Evolutionary conservation across 306 rosid species (phyloP), one percentile per base, ranked within the genome.

Genomic region (Cotoneaster glaucophyllus): DNA sequence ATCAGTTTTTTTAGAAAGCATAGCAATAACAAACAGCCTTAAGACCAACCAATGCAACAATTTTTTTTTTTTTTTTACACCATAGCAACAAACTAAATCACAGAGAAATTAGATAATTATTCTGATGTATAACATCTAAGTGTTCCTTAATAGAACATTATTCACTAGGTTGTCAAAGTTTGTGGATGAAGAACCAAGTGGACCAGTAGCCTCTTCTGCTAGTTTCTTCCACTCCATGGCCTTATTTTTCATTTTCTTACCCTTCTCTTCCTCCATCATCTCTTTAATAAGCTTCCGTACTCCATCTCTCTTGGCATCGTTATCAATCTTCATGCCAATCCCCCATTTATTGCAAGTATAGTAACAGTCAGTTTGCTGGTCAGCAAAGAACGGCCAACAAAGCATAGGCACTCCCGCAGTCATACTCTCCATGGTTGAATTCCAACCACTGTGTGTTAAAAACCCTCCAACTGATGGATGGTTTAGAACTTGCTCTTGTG

Each of bases 401-500:
- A 81, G 54, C 77, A 75, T 63, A 10, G 84, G 84, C 2, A 81
- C 80, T 9, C 84, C 84, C 1, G 68, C 65, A 14, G 53, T 7
- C 52, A 81, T 5, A 11, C 80, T 66, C 75, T 74, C 83, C 1
- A 74, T 1, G 4, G 0, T 32, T 0, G 79, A 79, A 29, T 67
- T 79, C 80, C 73, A 80, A 4, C 84, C 77, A 15, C 84, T 11
- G 13, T 81, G 84, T 8, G 80, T 81, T n/a, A 81, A 41, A 57
- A 80, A 74, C 3, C 57, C 76, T 7, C 80, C 84, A 0, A 75
- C 15, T 0, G 77, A 74, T 4, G 59, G 80, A 24, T 74, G 79
- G n/a, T 48, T 73, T 3, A 74, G 74, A 6, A 74, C 79, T 28
- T 79, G 57, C 54, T 73, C 70, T 59, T 74, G 83, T 4, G 83